These are phyloP conservation scores for Rhodotorula sp. DNA, from an alignment of 1,284 basidiomycete species.

Conservation along the genomic window DNA sequence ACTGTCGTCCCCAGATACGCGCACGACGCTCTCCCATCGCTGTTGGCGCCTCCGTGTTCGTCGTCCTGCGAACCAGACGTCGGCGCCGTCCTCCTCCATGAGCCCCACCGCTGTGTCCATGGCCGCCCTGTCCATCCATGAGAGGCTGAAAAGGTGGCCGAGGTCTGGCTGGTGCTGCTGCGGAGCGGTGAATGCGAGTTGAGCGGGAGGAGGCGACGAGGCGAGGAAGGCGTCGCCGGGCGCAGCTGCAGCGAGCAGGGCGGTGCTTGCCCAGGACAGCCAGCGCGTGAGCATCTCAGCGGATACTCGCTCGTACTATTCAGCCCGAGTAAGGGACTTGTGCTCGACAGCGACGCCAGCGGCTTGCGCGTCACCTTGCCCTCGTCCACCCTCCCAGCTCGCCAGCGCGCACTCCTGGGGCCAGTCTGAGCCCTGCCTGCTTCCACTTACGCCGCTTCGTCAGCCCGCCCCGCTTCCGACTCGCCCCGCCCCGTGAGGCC, in stretches of 20 bases:
- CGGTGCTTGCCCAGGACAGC: neutral
- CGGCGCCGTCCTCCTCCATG: neutral
- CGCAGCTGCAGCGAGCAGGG: neutral
- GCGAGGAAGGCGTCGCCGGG: neutral
- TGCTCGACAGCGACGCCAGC: neutral
- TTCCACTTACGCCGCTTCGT: neutral
- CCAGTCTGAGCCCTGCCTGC: neutral
- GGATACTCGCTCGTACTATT: neutral
- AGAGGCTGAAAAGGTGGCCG: neutral
- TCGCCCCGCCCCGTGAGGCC: neutral
- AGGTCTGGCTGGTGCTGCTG: neutral
- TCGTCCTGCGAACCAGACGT: constrained; percentile 11
- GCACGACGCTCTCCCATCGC: neutral
- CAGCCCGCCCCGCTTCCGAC: neutral
- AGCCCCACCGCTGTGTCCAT: neutral
- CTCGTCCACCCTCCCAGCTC: neutral
- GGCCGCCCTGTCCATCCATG: too few relatives aligned
- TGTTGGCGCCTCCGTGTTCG: neutral
- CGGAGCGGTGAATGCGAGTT: constrained; percentile 8
- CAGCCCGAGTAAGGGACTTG: neutral
- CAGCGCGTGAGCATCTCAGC: neutral
- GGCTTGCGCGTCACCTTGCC: neutral
- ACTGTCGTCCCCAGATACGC: neutral
- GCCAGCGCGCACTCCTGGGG: neutral
- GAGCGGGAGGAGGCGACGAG: neutral